phyloP scores from a whole-genome alignment of 2,329 filamentous ascomycete genomes.

The Penicillium occitanis region DNA sequence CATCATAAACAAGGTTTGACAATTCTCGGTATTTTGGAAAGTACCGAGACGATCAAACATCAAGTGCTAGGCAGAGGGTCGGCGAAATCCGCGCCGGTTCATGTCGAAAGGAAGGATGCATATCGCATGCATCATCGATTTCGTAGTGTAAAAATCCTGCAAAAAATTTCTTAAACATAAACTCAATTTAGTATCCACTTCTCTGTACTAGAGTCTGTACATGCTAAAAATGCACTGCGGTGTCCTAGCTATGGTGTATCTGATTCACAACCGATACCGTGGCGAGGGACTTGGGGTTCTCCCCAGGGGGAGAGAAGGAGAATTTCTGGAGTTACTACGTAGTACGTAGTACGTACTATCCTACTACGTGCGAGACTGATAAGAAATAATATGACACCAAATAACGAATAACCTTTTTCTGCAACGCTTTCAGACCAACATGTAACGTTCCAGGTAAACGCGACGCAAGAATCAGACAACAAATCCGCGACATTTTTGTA shows the following conservation, averaged over 20 bases:
- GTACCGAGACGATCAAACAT: neutral
- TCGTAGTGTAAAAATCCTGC: neutral
- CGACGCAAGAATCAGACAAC: slow-evolving; percentile 4
- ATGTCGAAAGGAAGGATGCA: neutral
- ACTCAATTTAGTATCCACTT: neutral
- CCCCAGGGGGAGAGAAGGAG: neutral
- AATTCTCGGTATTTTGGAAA: neutral
- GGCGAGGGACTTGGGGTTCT: neutral
- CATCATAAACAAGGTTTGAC: neutral
- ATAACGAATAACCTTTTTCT: neutral
- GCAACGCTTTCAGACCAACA: neutral
- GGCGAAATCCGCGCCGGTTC: neutral
- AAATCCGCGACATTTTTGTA: neutral
- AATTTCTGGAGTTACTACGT: neutral
- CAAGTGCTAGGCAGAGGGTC: neutral
- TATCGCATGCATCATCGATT: neutral
- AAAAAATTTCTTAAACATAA: neutral
- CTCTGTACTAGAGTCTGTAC: no score
- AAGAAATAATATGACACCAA: neutral
- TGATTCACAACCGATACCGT: neutral
- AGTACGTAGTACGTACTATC: neutral
- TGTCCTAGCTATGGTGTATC: neutral
- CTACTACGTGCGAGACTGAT: neutral
- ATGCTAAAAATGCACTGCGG: neutral
- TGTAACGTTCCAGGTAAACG: neutral